phyloP scores from a whole-genome alignment of 805 yeast species.

The Scheffersomyces stipitis region DNA sequence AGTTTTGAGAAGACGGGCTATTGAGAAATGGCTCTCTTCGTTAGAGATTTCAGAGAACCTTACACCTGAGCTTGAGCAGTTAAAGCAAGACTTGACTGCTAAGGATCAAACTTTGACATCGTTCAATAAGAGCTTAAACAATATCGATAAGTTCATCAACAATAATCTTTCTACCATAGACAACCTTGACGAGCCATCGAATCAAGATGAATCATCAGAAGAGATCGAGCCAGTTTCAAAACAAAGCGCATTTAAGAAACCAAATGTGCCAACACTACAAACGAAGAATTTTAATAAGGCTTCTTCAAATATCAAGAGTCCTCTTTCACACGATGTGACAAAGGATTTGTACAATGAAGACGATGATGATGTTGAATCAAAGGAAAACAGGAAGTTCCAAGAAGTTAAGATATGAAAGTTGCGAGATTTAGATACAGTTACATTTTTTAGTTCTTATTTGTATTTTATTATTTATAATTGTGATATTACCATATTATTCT shows the following conservation, averaged over 20 bases:
- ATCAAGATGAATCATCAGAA: not conserved
- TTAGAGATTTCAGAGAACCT: conserved; percentile 17
- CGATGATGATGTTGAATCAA: not conserved
- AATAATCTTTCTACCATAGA: conserved; percentile 28
- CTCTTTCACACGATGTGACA: not conserved
- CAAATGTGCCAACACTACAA: not conserved
- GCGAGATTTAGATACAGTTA: too few relatives aligned
- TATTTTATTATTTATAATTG: not conserved
- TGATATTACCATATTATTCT: conserved; percentile 80
- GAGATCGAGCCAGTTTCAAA: too few relatives aligned
- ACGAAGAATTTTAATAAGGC: not conserved
- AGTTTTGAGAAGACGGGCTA: conserved; percentile 35
- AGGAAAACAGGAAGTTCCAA: not conserved
- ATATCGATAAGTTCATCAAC: conserved; percentile 32
- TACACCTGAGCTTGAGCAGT: conserved; percentile 1
- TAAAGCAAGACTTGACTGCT: conserved; percentile 19
- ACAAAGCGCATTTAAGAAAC: too few relatives aligned
- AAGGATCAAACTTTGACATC: conserved; percentile 20
- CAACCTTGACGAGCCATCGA: conserved; percentile 11
- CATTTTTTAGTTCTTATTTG: conserved; percentile 1
- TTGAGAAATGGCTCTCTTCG: conserved; percentile 32
- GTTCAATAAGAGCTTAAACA: conserved; percentile 14
- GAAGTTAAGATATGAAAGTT: not conserved
- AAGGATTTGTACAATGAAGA: not conserved
- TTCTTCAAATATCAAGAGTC: not conserved